Conservation (phyloP, 305 asterid species). For the Rubia balearica region DNA sequence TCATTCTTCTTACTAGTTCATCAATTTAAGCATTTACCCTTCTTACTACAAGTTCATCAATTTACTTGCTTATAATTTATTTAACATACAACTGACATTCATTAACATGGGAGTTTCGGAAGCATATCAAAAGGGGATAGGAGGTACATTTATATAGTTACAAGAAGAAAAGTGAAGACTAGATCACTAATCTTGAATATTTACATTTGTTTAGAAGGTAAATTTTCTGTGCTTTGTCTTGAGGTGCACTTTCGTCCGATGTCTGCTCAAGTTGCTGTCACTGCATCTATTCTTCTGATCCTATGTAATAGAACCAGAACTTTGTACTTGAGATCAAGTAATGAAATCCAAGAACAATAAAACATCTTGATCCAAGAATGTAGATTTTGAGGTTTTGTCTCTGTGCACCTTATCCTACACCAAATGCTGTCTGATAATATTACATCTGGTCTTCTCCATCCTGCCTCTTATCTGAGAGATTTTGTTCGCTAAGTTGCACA, state of each 20-base stretch:
- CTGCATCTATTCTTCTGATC: background rate
- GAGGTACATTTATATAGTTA: background rate
- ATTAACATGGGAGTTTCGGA: background rate
- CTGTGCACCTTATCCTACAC: background rate
- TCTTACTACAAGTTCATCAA: conserved; percentile 5
- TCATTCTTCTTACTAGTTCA: conserved; percentile 13
- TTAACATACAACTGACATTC: background rate
- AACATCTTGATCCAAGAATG: background rate
- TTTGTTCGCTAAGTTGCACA: background rate
- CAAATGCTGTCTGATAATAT: conserved; percentile 1
- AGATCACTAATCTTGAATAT: conserved; percentile 1
- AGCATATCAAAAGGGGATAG: background rate
- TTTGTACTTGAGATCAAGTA: background rate
- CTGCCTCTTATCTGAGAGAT: conserved; percentile 18
- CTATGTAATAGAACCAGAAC: background rate
- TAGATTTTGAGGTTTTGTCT: conserved; percentile 1
- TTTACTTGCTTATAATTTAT: background rate
- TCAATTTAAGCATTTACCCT: conserved; percentile 12
- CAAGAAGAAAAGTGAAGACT: background rate
- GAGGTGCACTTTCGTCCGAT: background rate
- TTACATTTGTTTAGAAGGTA: background rate
- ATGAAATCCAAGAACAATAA: background rate
- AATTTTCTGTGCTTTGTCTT: background rate
- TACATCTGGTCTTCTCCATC: conserved; percentile 12
- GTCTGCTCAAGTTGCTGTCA: conserved; percentile 4